A percentile compares a stretch with the other conserved stretches of the same genome.
These are phyloP conservation scores for Curvularia sp. DNA, from an alignment of 2,329 filamentous ascomycete species.

Conservation along the genomic window DNA sequence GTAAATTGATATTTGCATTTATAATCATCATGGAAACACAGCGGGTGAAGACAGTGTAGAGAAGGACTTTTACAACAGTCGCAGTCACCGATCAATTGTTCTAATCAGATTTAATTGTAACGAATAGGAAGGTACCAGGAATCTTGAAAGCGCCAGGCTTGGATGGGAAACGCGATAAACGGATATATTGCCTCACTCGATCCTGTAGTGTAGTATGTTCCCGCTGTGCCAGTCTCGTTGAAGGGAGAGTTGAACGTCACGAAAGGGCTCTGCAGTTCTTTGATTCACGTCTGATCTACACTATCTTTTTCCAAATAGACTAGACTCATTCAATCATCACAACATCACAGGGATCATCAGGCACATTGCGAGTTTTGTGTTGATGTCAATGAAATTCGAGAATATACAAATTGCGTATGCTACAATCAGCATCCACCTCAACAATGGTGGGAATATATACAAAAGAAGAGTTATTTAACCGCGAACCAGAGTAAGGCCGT, in stretches of 20 bases:
- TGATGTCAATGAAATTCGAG: not conserved
- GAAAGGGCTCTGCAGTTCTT: not conserved
- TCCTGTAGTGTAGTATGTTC: too few species aligned
- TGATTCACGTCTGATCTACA: not conserved
- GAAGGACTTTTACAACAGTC: too few species aligned
- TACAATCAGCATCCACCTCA: not conserved
- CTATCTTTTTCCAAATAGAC: not conserved
- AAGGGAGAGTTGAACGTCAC: not conserved
- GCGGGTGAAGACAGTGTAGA: too few species aligned
- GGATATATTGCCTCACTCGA: too few species aligned
- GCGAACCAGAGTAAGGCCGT: constrained; percentile 39
- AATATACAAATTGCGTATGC: constrained; percentile 15
- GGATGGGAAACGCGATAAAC: too few species aligned
- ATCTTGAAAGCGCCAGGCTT: too few species aligned
- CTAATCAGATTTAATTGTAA: too few species aligned
- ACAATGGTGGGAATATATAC: constrained; percentile 5
- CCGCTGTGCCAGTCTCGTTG: too few species aligned
- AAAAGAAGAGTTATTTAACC: constrained; percentile 23
- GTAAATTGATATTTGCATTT: too few species aligned
- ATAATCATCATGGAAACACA: too few species aligned
- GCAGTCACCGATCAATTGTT: too few species aligned
- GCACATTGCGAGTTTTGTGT: not conserved
- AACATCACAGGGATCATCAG: not conserved
- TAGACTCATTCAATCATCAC: not conserved
- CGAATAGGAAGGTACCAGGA: too few species aligned